Evolutionary conservation across 345 rosid species (phyloP).

Genomic region (Gynandropsis gynandra): DNA sequence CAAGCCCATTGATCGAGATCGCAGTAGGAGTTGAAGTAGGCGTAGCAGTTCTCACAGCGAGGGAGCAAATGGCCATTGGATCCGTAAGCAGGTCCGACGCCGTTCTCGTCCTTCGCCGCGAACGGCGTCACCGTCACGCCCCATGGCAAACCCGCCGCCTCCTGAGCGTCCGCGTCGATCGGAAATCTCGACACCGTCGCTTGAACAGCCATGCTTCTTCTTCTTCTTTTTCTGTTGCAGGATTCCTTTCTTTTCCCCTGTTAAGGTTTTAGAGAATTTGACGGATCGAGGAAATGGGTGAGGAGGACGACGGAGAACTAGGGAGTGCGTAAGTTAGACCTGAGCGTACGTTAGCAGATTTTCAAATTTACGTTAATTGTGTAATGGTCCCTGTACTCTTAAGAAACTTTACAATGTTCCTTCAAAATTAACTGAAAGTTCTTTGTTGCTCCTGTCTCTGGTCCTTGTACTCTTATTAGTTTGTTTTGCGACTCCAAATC

Average conservation of each 20-base stretch:
- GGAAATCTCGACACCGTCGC: constrained; percentile 84
- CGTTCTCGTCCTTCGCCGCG: constrained; percentile 78
- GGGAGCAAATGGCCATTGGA: constrained; percentile 75
- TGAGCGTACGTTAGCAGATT: constrained; percentile 14
- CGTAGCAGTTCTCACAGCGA: constrained; percentile 89
- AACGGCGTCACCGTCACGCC: constrained; percentile 87
- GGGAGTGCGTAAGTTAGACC: constrained; percentile 14
- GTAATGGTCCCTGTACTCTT: no score
- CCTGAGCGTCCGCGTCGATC: constrained; percentile 65
- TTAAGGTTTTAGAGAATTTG: neutral
- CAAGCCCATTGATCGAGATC: constrained; percentile 98
- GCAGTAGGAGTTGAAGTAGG: constrained; percentile 88
- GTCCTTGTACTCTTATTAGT: no score
- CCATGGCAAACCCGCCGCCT: constrained; percentile 85
- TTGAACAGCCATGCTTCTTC: constrained; percentile 62
- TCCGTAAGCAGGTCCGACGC: constrained; percentile 67
- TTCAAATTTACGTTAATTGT: no score
- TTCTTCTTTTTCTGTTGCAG: neutral
- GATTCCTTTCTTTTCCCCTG: neutral
- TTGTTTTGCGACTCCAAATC: no score
- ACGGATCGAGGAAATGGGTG: constrained; percentile 9
- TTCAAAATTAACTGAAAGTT: no score
- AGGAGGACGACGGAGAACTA: constrained; percentile 8
- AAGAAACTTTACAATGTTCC: no score
- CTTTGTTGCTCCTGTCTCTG: no score